phyloP scores from a whole-genome alignment of 2,329 filamentous ascomycete genomes.

The Claviceps spartinae region DNA sequence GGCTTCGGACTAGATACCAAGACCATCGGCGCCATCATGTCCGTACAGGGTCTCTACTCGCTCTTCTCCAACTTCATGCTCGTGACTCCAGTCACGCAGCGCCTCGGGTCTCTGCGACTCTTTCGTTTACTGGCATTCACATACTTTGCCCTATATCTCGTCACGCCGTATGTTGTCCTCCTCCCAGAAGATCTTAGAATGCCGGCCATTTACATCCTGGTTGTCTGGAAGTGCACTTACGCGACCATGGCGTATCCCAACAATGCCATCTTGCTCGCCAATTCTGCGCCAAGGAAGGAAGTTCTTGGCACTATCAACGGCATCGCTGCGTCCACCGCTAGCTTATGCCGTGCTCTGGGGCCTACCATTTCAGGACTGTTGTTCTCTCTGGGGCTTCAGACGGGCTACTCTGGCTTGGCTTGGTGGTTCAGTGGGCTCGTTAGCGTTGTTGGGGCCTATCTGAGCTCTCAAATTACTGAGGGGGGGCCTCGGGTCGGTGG shows the following conservation, averaged over 20 bases:
- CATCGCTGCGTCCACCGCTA: constrained; percentile 80
- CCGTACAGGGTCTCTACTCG: constrained; percentile 78
- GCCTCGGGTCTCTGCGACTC: constrained; percentile 64
- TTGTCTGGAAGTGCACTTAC: constrained; percentile 88
- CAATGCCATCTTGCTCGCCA: constrained; percentile 77
- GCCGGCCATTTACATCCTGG: constrained; percentile 59
- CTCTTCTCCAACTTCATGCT: constrained; percentile 75
- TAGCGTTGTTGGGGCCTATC: constrained; percentile 57
- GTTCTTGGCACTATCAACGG: constrained; percentile 89
- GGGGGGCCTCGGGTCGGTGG: constrained; percentile 30
- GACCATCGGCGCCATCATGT: constrained; percentile 76
- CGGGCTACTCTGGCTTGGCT: constrained; percentile 73
- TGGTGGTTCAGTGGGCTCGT: constrained; percentile 87
- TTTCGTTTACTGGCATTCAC: constrained; percentile 70
- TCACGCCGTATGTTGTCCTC: constrained; percentile 79
- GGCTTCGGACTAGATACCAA: constrained; percentile 76
- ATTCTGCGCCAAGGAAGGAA: constrained; percentile 70
- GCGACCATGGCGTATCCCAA: constrained; percentile 84
- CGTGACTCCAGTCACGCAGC: constrained; percentile 63
- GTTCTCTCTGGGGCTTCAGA: constrained; percentile 64
- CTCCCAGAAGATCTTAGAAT: constrained; percentile 60
- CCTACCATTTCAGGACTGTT: constrained; percentile 78
- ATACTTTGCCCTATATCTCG: constrained; percentile 79
- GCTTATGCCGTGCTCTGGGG: constrained; percentile 74
- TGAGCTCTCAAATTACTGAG: constrained; percentile 66